Percentiles rank a stretch among this genome's conserved stretches.
phyloP scores from a whole-genome alignment of 805 yeast genomes.

The Isabelozyma gotoi region DNA sequence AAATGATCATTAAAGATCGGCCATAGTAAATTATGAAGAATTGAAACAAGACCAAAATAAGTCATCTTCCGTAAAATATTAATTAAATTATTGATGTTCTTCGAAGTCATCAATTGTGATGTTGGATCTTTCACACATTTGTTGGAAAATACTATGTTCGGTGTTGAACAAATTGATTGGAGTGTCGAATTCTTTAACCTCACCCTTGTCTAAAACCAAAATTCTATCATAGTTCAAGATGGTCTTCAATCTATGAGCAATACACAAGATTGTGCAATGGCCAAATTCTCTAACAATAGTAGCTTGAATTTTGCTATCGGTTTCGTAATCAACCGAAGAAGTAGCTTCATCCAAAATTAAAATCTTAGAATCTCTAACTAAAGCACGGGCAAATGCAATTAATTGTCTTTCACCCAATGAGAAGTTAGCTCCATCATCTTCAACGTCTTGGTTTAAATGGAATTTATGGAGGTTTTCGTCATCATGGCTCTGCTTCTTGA shows the following conservation, averaged over 20 bases:
- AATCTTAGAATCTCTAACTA: conserved; percentile 73
- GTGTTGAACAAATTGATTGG: conserved; percentile 64
- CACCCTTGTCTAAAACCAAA: conserved; percentile 80
- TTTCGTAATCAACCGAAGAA: conserved; percentile 79
- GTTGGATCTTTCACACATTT: conserved; percentile 62
- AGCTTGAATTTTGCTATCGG: conserved; percentile 75
- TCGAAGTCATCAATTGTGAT: conserved; percentile 46
- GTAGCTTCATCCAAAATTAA: conserved; percentile 86
- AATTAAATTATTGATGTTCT: neutral
- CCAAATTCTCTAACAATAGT: conserved; percentile 71
- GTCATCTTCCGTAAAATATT: too few relatives aligned
- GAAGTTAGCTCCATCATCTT: conserved; percentile 71
- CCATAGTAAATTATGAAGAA: too few relatives aligned
- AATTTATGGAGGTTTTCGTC: conserved; percentile 31
- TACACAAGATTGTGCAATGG: conserved; percentile 76
- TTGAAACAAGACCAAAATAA: too few relatives aligned
- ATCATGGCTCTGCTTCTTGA: conserved; percentile 26
- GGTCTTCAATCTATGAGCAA: conserved; percentile 83
- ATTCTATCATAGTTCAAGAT: conserved; percentile 74
- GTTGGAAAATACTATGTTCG: conserved; percentile 55
- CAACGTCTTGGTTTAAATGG: conserved; percentile 47
- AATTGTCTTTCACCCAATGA: conserved; percentile 79
- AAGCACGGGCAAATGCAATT: conserved; percentile 79
- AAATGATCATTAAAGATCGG: neutral
- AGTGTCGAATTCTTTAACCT: conserved; percentile 70